Conservation (phyloP, 2,329 filamentous ascomycete species). For the Fusarium hainanense region DNA sequence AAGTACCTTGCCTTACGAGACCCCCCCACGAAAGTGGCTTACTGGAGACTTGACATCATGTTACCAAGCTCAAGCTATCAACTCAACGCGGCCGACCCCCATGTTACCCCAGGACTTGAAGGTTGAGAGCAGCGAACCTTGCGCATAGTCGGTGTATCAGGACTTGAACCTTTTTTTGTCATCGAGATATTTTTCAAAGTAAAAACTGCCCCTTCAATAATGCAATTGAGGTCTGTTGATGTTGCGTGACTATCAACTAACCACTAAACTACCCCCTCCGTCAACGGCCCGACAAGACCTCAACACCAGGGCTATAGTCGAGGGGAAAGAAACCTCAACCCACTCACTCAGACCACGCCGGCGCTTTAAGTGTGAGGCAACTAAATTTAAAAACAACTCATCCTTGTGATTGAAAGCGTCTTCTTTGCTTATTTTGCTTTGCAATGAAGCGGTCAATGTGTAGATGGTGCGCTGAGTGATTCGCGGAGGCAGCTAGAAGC, state of each 20-base stretch:
- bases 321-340: slow-evolving; percentile 23
- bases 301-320: slow-evolving; percentile 30
- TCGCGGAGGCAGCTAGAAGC: background rate
- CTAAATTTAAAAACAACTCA: background rate
- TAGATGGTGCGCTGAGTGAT: background rate
- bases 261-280: slow-evolving; percentile 29
- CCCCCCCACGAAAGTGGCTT: slow-evolving; percentile 40
- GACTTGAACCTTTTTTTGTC: background rate
- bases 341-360: slow-evolving; percentile 26
- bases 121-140: slow-evolving; percentile 8
- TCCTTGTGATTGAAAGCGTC: background rate
- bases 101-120: slow-evolving; percentile 19
- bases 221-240: background rate
- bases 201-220: background rate
- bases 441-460: slow-evolving; percentile 35
- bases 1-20: slow-evolving; percentile 25
- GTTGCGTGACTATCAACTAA: slow-evolving; percentile 21
- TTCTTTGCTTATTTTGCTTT: slow-evolving; percentile 20
- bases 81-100: slow-evolving; percentile 27
- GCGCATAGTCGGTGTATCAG: slow-evolving; percentile 33
- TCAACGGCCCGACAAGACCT: slow-evolving; percentile 39
- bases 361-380: slow-evolving; percentile 10
- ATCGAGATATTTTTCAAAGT: background rate
- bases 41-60: slow-evolving; percentile 45
- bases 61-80: slow-evolving; percentile 36